Base-by-base conservation (phyloP, 371 early-diverging fungal genomes). In the Mortierella sp. region DNA sequence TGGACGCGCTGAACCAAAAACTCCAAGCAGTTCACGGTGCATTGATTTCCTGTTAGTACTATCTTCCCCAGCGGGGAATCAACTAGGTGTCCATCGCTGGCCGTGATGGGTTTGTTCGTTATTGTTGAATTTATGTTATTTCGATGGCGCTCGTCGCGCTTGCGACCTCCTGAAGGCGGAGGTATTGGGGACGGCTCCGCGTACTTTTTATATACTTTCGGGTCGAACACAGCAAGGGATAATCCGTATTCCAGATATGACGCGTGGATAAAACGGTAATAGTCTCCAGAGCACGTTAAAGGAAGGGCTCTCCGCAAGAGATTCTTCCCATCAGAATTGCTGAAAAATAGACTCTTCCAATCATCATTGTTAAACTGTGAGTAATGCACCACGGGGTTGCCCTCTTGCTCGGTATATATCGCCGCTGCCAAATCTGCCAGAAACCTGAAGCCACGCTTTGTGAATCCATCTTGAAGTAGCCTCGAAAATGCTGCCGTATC, bases 331-430 rank as follows among this genome's bases (percentile, higher is more conserved):
- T 47, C 47, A 19, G 47, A 36, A 6, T 36, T 36, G 7, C 0
- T n/a, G 24, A 64, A 70, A n/a, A 70, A 63, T 36, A 4, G 15
- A 9, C 21, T 15, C 64, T 63, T 58, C 70, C 63, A 70, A 15
- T 41, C 57, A 24, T 43, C 16, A 22, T 70, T 63, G 0, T n/a
- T 57, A 55, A 47, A 4, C 19, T 0, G 47, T 1, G 19, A 16
- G 19, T 58, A 64, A 10, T 40, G 6, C 9, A 70, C 40, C 1
- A 55, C 58, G 16, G 41, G 55, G 10, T 11, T 13, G 21, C 58
- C 58, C 7, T 22, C 40, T 21, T 70, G 41, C n/a, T 22, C 16
- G 70, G 10, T 47, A 47, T 47, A 47, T 16, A 47, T 47, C 10
- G 13, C 47, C 10, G 19, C 13, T 16, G 47, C 50, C 13, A 70